Percentiles rank a stretch among this genome's conserved stretches.
Conservation (phyloP, 2,329 filamentous ascomycete genomes). For the Xylaria sp. region DNA sequence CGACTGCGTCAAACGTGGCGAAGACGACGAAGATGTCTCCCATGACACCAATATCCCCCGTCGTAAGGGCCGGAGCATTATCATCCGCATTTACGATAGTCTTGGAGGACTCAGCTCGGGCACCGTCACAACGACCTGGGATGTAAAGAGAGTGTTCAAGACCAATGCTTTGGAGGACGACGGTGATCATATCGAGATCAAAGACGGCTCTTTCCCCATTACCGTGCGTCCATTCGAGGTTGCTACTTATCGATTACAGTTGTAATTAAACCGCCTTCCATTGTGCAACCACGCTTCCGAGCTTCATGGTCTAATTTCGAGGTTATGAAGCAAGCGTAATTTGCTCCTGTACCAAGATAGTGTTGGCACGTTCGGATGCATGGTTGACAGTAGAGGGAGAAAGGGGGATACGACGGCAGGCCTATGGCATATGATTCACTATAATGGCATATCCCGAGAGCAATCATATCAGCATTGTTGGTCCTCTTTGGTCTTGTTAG, state of each 20-base stretch:
- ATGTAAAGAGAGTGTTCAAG: slow-evolving; percentile 79
- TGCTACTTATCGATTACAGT: slow-evolving; percentile 73
- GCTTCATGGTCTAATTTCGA: background rate
- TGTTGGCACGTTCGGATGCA: background rate
- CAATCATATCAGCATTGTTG: too few relatives aligned
- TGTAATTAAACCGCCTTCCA: slow-evolving; percentile 42
- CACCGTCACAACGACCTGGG: slow-evolving; percentile 69
- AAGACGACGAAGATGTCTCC: slow-evolving; percentile 79
- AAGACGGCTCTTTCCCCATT: slow-evolving; percentile 61
- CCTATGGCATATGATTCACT: too few relatives aligned
- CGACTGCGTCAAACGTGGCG: slow-evolving; percentile 92
- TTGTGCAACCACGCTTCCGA: background rate
- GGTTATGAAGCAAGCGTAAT: background rate
- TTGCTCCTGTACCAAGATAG: background rate
- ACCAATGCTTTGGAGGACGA: slow-evolving; percentile 91
- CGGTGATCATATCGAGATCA: slow-evolving; percentile 65
- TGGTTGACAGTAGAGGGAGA: background rate
- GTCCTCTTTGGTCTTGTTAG: background rate
- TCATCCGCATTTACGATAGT: slow-evolving; percentile 86
- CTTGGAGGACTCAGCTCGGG: slow-evolving; percentile 81
- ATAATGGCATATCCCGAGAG: too few relatives aligned
- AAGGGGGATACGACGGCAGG: background rate
- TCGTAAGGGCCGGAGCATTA: slow-evolving; percentile 76
- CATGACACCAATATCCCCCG: slow-evolving; percentile 64
- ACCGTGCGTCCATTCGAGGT: slow-evolving; percentile 83